Evolutionary conservation across 306 rosid species (phyloP), one percentile per base, ranked within the genome.

Genomic region (Vigna reflexopilosa): DNA sequence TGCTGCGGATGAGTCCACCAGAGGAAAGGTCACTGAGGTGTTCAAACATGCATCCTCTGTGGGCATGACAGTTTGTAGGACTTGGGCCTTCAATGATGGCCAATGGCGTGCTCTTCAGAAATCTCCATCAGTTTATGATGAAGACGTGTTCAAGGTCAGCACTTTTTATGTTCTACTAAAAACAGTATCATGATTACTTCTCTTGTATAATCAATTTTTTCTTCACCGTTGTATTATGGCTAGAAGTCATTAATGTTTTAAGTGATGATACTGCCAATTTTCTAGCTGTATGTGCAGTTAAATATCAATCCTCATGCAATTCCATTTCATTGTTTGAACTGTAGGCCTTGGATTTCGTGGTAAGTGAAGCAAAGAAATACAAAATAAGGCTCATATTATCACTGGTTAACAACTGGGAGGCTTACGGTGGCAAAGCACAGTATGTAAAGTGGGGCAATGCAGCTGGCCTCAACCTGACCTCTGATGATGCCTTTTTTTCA

Each of bases 31-130:
- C 64, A 91, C 83, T 48, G 93, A 89, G 61, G 83, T 90, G 64
- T 91, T 95, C 79, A 87, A 91, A 63, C 91, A 86, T 82, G 97
- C 98, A 44, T 71, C 90, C 80, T 89, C 91, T 1, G 93, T 80
- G 9, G 99, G 99, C 1, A 87, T 95, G 74, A 83, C 97, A 7
- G 93, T 95, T 72, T 93, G 98, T 65, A 85, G 99, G 84, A 89
- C 98, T n/a, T 95, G 99, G 98, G 99, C 98, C 42, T 95, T 93
- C 77, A 95, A 95, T 24, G 99, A 95, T 67, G 97, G 98, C 81
- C 98, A 95, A 36, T 95, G 97, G 97, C 83, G 93, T 28, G 97
- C 99, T 57, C 99, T 95, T 82, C 98, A 93, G 83, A 93, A 85
- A 77, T 85, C 97, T 24, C 99, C 93, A 6, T 84, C 92, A 36